Evolutionary conservation across 805 yeast species (phyloP).

Genomic region (Blastobotrys muscicola): DNA sequence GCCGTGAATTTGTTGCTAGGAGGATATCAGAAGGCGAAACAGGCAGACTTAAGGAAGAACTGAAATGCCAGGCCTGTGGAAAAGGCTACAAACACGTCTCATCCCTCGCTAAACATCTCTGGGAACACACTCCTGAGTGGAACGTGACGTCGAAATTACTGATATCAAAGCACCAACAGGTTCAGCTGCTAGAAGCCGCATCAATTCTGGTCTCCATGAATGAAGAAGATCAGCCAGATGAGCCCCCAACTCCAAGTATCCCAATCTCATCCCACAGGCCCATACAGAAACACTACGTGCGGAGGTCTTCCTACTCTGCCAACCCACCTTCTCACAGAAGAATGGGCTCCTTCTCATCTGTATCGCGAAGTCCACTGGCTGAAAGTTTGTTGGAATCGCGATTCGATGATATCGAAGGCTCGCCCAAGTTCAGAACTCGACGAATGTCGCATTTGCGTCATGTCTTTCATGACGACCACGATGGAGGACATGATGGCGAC

Average conservation of each 20-base stretch:
- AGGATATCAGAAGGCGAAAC: conserved; percentile 81
- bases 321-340: conserved; percentile 11
- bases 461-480: conserved; percentile 3
- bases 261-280: conserved; percentile 12
- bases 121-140: conserved; percentile 97
- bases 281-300: conserved; percentile 7
- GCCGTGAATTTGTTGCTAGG: conserved; percentile 59
- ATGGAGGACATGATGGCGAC: conserved; percentile 6
- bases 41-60: conserved; percentile 73
- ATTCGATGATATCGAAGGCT: conserved; percentile 11
- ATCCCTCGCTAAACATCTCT: conserved; percentile 76
- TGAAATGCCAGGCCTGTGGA: conserved; percentile 85
- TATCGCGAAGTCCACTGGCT: conserved; percentile 1
- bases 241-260: conserved; percentile 7
- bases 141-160: conserved; percentile 70
- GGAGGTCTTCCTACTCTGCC: conserved; percentile 2
- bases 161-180: conserved; percentile 83
- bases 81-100: conserved; percentile 85
- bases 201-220: conserved; percentile 63
- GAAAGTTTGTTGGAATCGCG: background rate
- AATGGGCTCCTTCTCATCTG: conserved; percentile 9
- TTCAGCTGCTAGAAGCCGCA: conserved; percentile 70
- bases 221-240: conserved; percentile 24
- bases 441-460: conserved; percentile 16
- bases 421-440: conserved; percentile 13